Percentiles rank a stretch among this genome's conserved stretches.
These are phyloP conservation scores for Trichoderma orchidacearum DNA, from an alignment of 495 filamentous ascomycete species.

Conservation along the genomic window DNA sequence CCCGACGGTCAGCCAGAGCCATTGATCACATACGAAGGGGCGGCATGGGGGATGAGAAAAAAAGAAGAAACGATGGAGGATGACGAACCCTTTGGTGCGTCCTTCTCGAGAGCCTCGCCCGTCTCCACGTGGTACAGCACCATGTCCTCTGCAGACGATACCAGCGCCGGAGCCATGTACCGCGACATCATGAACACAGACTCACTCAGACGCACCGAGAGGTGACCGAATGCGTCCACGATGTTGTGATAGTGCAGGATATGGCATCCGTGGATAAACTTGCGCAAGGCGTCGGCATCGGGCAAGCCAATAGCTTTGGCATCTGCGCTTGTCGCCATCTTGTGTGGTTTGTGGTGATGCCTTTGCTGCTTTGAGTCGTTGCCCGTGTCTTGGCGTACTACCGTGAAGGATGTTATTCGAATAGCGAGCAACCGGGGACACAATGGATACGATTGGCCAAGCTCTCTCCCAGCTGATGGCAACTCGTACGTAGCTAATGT, in stretches of 20 bases:
- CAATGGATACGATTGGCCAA: too few relatives aligned
- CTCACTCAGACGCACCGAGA: constrained; percentile 26
- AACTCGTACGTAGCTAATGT: too few relatives aligned
- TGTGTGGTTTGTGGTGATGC: too few relatives aligned
- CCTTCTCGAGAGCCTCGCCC: constrained; percentile 6
- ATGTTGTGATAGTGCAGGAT: constrained; percentile 17
- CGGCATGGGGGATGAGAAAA: not conserved
- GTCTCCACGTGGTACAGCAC: constrained; percentile 25
- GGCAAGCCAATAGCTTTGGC: constrained; percentile 2
- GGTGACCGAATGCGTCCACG: constrained; percentile 34
- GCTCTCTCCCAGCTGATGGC: too few relatives aligned
- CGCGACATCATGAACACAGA: constrained; percentile 25
- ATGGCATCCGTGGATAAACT: constrained; percentile 6
- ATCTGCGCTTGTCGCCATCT: not conserved
- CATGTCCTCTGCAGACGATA: constrained; percentile 16
- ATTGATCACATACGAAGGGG: too few relatives aligned
- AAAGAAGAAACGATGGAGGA: not conserved
- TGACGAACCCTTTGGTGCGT: not conserved
- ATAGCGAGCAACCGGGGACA: not conserved
- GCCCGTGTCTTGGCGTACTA: too few relatives aligned
- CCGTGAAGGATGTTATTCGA: not conserved
- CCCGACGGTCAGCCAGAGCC: not conserved
- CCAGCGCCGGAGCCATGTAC: constrained; percentile 24
- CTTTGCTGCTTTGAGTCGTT: too few relatives aligned
- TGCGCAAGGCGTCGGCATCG: constrained; percentile 14